Evolutionary conservation across 169 alveolate genomes (phyloP), one percentile per base, ranked within the genome.

Genomic region (Cryptosporidium xiaoi): DNA sequence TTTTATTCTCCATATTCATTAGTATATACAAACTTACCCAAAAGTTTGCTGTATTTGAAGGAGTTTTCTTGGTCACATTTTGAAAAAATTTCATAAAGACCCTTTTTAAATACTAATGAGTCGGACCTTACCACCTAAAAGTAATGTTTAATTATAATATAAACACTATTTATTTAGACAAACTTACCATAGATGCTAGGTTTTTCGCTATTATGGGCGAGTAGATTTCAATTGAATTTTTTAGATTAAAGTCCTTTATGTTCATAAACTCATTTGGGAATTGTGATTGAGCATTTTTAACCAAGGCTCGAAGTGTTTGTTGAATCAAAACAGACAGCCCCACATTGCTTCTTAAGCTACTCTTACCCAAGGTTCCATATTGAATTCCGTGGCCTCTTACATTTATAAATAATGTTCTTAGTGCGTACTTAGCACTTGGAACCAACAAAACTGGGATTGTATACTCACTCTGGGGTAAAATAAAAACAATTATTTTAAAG

Each of bases 321-420:
- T 77, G 87, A 44, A 77, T 77, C 5, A 18, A 31, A 18, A 50
- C 44, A 12, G 77, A 56, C 15, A 77, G 44, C 2, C 87, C 87
- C 36, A 29, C 24, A 36, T 77, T 77, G 20, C 87, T 77, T 62
- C 40, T 77, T 13, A 77, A 20, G 48, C 71, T 60, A 27, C 77
- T 60, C n/a, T 77, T 77, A 36, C 71, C 71, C 71, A 77, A 46
- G 10, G 87, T 60, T 15, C 87, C 87, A 31, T 77, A 77, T 66
- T 77, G 87, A 15, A 77, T 77, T 24, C 64, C 87, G 46, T 77
- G 71, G 4, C 77, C 71, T 27, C 66, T 77, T n/a, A 77, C 77
- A 27, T 77, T 77, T 36, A 77, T 62, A 27, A 77, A 60, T 24
- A 77, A 62, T 10, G 64, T 71, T 34, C 87, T n/a, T 13, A 44